Evolutionary conservation across 139 green algal species (phyloP).

Genomic region (Chlamydomonas incerta): DNA sequence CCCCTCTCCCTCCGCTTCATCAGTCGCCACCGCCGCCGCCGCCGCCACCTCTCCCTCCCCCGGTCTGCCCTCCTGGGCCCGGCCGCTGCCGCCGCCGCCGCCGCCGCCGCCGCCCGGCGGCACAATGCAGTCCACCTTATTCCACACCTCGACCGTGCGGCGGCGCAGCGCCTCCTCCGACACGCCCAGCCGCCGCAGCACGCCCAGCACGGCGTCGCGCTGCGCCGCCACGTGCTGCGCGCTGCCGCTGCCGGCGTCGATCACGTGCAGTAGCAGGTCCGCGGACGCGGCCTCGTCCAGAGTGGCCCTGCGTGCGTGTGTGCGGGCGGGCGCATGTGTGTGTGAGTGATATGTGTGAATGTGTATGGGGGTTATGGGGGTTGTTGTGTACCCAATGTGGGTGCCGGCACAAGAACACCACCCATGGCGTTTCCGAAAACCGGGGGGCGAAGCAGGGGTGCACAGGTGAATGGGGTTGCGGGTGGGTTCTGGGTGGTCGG

Average conservation of each 20-base stretch:
- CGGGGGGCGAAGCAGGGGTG: background rate
- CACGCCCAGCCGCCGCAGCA: conserved; percentile 49
- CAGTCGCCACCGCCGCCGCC: background rate
- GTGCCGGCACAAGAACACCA: no score
- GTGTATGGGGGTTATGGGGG: no score
- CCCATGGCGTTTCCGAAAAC: no score
- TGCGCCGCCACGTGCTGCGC: conserved; percentile 59
- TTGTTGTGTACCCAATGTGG: no score
- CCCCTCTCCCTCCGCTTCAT: background rate
- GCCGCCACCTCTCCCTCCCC: background rate
- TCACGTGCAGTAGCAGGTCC: conserved; percentile 80
- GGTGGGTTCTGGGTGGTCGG: no score
- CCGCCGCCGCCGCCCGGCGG: background rate
- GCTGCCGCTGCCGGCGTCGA: conserved; percentile 64
- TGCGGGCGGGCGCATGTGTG: background rate
- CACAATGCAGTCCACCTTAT: conserved; percentile 42
- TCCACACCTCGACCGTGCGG: conserved; percentile 48
- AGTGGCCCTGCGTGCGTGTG: conserved; percentile 50
- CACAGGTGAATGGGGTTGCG: no score
- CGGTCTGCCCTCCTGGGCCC: no score
- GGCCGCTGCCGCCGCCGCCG: background rate
- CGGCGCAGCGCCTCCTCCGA: background rate
- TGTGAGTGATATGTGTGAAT: background rate
- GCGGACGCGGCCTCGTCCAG: conserved; percentile 75
- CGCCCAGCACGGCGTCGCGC: conserved; percentile 63